These are phyloP conservation scores for Pugionium cornutum DNA, from an alignment of 345 rosid genomes.

Conservation along the genomic window DNA sequence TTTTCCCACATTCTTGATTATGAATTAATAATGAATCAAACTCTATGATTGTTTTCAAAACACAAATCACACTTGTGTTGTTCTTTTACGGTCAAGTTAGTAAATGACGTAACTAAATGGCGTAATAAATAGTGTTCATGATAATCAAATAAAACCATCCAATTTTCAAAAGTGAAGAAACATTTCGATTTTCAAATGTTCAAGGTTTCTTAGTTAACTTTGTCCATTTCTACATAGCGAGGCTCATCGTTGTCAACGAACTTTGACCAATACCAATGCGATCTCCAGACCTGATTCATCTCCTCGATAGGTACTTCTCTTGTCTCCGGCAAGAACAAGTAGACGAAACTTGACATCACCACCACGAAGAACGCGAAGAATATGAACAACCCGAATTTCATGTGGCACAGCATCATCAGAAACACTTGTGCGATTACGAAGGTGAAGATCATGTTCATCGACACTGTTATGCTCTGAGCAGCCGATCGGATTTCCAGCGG, in stretches of 20 bases:
- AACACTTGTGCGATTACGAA: constrained; percentile 74
- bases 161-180: no score
- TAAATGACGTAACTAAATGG: neutral
- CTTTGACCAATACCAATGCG: constrained; percentile 36
- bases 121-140: neutral
- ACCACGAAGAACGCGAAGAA: constrained; percentile 36
- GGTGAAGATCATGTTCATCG: constrained; percentile 89
- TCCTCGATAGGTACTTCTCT: constrained; percentile 36
- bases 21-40: constrained; percentile 11
- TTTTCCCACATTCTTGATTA: constrained; percentile 24
- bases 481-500: constrained; percentile 88
- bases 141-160: neutral
- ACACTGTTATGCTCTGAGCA: constrained; percentile 85
- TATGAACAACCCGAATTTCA: constrained; percentile 62
- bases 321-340: constrained; percentile 34
- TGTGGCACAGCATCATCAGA: constrained; percentile 73
- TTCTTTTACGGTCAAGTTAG: neutral
- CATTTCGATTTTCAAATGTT: neutral
- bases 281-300: constrained; percentile 35
- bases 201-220: neutral
- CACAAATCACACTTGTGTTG: constrained; percentile 17
- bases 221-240: neutral
- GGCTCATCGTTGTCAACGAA: constrained; percentile 6
- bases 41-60: constrained; percentile 35
- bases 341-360: constrained; percentile 34